A percentile compares a stretch with the other conserved stretches of the same genome.
Evolutionary conservation across 2,329 filamentous ascomycete genomes (phyloP).

Genomic region (Neonectria punicea): DNA sequence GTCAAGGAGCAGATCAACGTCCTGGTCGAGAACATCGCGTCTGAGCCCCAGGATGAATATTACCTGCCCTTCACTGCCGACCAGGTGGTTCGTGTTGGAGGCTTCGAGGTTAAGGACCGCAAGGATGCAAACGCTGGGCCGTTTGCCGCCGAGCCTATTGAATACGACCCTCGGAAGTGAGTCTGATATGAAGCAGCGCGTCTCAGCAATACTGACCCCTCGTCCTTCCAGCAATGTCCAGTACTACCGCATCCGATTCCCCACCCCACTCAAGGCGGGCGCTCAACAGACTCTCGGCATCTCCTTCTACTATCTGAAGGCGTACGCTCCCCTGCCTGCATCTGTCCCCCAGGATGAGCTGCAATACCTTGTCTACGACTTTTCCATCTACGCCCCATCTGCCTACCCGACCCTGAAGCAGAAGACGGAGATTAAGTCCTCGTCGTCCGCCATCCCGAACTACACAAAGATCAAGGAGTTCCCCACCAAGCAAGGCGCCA

Average conservation of each 20-base stretch:
- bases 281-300: constrained; percentile 88
- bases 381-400: constrained; percentile 86
- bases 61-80: constrained; percentile 86
- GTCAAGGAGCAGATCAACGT: constrained; percentile 92
- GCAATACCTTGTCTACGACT: constrained; percentile 87
- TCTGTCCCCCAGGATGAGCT: constrained; percentile 84
- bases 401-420: constrained; percentile 90
- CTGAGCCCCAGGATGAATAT: constrained; percentile 86
- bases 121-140: constrained; percentile 75
- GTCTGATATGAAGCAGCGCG: constrained; percentile 31
- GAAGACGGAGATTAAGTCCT: constrained; percentile 96
- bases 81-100: constrained; percentile 81
- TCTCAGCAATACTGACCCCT: constrained; percentile 26
- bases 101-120: constrained; percentile 91
- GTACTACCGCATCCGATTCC: constrained; percentile 87
- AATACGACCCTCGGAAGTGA: constrained; percentile 69
- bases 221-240: constrained; percentile 70
- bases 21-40: constrained; percentile 88
- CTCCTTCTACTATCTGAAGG: constrained; percentile 81
- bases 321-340: constrained; percentile 83
- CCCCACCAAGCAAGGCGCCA: constrained; percentile 85
- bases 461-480: constrained; percentile 80
- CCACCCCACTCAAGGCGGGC: constrained; percentile 78
- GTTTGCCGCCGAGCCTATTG: constrained; percentile 77
- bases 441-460: constrained; percentile 81